phyloP scores from a whole-genome alignment of 441 rosid species.

The Jatropha podagrica region DNA sequence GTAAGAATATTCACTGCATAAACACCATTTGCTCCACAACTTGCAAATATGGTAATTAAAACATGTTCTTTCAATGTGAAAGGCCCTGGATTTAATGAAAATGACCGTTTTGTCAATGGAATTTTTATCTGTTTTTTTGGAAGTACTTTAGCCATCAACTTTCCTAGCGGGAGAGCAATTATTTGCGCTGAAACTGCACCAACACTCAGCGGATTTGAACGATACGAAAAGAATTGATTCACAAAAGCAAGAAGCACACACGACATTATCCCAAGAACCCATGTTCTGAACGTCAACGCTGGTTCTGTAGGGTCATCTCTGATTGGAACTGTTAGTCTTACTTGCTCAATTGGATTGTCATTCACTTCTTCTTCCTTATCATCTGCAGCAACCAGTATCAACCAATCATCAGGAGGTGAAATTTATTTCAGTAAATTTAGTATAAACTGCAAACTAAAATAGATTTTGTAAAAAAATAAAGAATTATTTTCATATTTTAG shows the following conservation, averaged over 20 bases:
- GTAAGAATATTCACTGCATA: constrained; percentile 59
- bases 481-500: no score
- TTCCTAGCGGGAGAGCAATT: constrained; percentile 61
- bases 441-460: no score
- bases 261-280: constrained; percentile 59
- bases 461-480: no score
- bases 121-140: constrained; percentile 35
- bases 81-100: constrained; percentile 76
- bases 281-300: constrained; percentile 67
- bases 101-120: constrained; percentile 52
- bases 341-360: constrained; percentile 80
- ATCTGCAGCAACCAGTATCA: no score
- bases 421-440: no score
- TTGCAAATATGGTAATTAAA: constrained; percentile 70
- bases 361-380: constrained; percentile 39
- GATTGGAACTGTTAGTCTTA: constrained; percentile 74
- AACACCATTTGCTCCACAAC: constrained; percentile 57
- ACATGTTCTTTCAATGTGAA: constrained; percentile 73
- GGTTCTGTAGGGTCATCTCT: constrained; percentile 65
- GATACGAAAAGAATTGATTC: constrained; percentile 66
- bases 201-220: constrained; percentile 51
- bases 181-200: constrained; percentile 61
- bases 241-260: constrained; percentile 57
- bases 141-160: constrained; percentile 71
- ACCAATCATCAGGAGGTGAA: no score